Evolutionary conservation across 179 eudicot genomes (phyloP).

Genomic region (Gypsophila paniculata): DNA sequence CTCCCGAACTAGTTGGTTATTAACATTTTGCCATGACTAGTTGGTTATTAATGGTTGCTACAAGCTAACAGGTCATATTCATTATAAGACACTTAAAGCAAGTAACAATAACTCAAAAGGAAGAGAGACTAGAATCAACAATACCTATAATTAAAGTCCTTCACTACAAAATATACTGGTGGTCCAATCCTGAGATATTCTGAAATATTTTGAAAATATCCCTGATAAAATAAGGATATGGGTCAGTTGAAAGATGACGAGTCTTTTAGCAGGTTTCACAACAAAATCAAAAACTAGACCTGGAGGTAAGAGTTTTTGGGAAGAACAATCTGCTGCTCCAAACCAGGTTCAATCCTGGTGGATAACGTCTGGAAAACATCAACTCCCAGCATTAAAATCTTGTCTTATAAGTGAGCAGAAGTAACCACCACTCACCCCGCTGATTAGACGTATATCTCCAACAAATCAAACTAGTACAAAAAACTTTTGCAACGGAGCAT

Average conservation of each 20-base stretch:
- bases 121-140: conserved; percentile 6
- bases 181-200: conserved; percentile 90
- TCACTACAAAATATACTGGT: conserved; percentile 89
- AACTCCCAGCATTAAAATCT: conserved; percentile 15
- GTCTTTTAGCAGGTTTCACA: background rate
- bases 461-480: background rate
- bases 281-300: conserved; percentile 39
- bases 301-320: conserved; percentile 97
- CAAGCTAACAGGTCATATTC: background rate
- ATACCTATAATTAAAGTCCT: conserved; percentile 86
- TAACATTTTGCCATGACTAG: background rate
- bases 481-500: background rate
- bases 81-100: background rate
- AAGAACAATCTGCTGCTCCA: conserved; percentile 95
- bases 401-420: background rate
- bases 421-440: background rate
- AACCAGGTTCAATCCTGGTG: conserved; percentile 93
- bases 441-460: background rate
- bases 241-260: conserved; percentile 18
- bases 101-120: background rate
- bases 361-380: conserved; percentile 62
- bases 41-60: background rate
- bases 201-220: conserved; percentile 74
- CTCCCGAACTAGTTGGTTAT: background rate
- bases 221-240: conserved; percentile 43